Evolutionary conservation across 1,139 yeast species (phyloP), one percentile per base, ranked within the genome.

Genomic region (Debaryomyces sp.): DNA sequence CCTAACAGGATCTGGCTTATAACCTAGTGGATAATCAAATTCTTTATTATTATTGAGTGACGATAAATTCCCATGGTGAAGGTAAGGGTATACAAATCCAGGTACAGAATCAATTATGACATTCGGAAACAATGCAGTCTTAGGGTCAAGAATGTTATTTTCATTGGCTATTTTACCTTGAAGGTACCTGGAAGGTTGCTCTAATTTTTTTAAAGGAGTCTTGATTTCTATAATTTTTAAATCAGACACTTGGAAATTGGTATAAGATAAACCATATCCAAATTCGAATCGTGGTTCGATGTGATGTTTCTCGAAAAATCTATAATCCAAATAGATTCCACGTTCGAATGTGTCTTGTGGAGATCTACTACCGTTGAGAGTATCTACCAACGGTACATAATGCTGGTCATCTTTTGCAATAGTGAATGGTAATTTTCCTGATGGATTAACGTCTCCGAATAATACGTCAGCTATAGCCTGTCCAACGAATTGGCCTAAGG

Each of bases 381-480:
- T 68, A 45, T 71, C 77, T 49, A 79, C 58, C 10, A 82, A 66
- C 21, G 81, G 79, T 24, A 78, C 81, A 56, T 82, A 82, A 52
- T 82, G 85, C 54, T 69, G 77, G 42, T 68, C 71, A 54, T 80
- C 78, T 59, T 73, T 77, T 10, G 88, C 87, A 56, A 84, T 75
- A 1, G 88, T 82, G 56, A 82, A 83, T 0, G 89, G 87, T 42
- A 84, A 68, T 54, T 79, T 76, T 2, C 88, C 89, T 18, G 85
- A 79, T 6, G 88, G 88, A 54, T 80, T 80, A 21, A 68, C 71
- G 37, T 79, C 84, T 1, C 89, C 89, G 64, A 82, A 84, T 12
- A 74, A 54, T 0, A 74, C 72, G 45, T 74, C 78, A 1, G 77
- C 70, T 24, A 74, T 57, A 1, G 77, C 77, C 46, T 68, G 63